These are phyloP conservation scores for Thermoascus crustaceus DNA, from an alignment of 2,329 filamentous ascomycete genomes.

Conservation along the genomic window DNA sequence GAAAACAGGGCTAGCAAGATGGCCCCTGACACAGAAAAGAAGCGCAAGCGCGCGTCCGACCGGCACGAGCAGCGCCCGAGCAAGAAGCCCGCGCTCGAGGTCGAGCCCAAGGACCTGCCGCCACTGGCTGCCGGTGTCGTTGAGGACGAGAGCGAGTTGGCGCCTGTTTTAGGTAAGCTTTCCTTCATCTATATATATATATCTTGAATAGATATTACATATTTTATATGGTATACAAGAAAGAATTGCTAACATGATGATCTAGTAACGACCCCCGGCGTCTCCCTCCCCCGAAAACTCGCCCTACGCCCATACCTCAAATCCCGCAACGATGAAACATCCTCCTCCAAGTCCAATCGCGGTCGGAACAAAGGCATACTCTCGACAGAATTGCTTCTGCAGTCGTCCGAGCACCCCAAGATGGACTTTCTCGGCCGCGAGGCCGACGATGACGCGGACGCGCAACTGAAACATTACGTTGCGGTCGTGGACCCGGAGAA, in stretches of 20 bases:
- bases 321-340: constrained; percentile 37
- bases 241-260: background rate
- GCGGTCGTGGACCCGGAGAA: constrained; percentile 51
- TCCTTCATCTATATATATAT: constrained; percentile 1
- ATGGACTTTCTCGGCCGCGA: constrained; percentile 52
- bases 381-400: constrained; percentile 47
- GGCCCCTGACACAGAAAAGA: constrained; percentile 37
- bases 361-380: constrained; percentile 29
- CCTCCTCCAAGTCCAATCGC: constrained; percentile 18
- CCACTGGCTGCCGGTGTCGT: constrained; percentile 39
- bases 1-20: no score
- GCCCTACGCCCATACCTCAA: constrained; percentile 39
- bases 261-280: constrained; percentile 28
- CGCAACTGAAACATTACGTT: constrained; percentile 51
- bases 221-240: background rate
- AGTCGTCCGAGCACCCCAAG: constrained; percentile 52
- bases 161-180: constrained; percentile 43
- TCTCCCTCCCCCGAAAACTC: constrained; percentile 23
- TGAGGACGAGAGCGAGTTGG: constrained; percentile 39
- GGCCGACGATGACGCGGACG: constrained; percentile 43
- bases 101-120: constrained; percentile 27
- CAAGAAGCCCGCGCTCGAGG: constrained; percentile 40
- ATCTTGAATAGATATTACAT: no score
- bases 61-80: constrained; percentile 36
- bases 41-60: constrained; percentile 43